Percentiles rank a stretch among this genome's conserved stretches.
Evolutionary conservation across 2,329 filamentous ascomycete species (phyloP).

Genomic region (Zymoseptoria brevis): DNA sequence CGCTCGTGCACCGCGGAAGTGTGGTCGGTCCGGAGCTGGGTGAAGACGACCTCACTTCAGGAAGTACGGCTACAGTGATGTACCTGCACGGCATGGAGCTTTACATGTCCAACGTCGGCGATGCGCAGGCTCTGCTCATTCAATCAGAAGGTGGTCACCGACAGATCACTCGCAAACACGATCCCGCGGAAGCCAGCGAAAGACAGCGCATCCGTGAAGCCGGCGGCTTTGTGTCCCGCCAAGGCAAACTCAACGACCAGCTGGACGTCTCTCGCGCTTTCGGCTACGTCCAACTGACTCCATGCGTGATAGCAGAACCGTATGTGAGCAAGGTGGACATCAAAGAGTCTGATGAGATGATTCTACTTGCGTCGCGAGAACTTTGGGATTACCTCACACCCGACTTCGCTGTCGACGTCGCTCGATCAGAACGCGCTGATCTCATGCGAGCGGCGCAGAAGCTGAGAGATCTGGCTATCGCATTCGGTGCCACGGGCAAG

Average conservation of each 20-base stretch:
- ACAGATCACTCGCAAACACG: constrained; percentile 83
- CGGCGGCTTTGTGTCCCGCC: constrained; percentile 89
- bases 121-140: constrained; percentile 92
- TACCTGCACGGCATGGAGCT: constrained; percentile 86
- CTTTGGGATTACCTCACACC: constrained; percentile 92
- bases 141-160: constrained; percentile 77
- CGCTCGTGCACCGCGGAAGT: constrained; percentile 60
- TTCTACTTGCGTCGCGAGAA: constrained; percentile 82
- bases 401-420: constrained; percentile 85
- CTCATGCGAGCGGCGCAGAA: constrained; percentile 94
- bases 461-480: constrained; percentile 86
- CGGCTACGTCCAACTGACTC: constrained; percentile 87
- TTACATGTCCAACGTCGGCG: constrained; percentile 89
- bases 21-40: constrained; percentile 67
- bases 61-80: constrained; percentile 83
- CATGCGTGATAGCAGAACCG: constrained; percentile 84
- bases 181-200: constrained; percentile 79
- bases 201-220: constrained; percentile 85
- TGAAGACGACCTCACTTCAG: constrained; percentile 82
- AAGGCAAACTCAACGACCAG: constrained; percentile 85
- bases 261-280: constrained; percentile 91
- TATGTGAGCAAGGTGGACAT: constrained; percentile 71
- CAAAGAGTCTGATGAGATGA: constrained; percentile 84
- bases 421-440: constrained; percentile 75
- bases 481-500: constrained; percentile 87